Evolutionary conservation across 139 green algal species (phyloP), one percentile per base, ranked within the genome.

Genomic region (Parachlorella kessleri): DNA sequence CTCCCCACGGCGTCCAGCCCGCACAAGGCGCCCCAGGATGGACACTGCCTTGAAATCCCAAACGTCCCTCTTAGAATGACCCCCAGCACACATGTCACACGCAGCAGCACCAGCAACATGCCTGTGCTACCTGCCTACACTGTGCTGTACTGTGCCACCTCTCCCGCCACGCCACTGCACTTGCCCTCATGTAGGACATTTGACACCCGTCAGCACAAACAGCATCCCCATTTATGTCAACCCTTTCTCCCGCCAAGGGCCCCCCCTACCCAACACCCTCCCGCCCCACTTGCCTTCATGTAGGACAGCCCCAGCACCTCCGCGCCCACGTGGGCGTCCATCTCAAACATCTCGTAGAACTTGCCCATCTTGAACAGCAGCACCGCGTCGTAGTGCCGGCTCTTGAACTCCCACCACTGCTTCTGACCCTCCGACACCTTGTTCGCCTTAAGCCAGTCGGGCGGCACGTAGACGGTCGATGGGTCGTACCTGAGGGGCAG

Each of bases 291-390:
- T 28, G 80, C 81, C 81, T 95, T 97, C 97, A 99, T 99, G 91
- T 97, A 97, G 10, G 82, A 74, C 64, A 99, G 88, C 24, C 93
- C 94, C 40, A 99, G 87, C 40, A 96, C 85, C 40, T 97, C 92
- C 55, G 90, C 94, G 9, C 94, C 97, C 5, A 97, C 80, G 81
- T 96, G 93, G 4, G 96, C 91, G 78, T 99, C 97, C 97, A 99
- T 99, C 87, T 99, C 96, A 87, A 97, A 99, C 90, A 99, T 93
- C 88, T 99, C 94, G 78, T 98, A 98, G 81, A 98, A 98, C 83
- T 97, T 98, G 68, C 93, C 92, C 87, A 97, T 92, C 83, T 98
- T 98, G 91, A 98, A 98, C 3, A 97, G 87, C 82, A 98, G 79
- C 40, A 97, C 84, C 4, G 79, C 81, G 88, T 98, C 95, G 70